Base-by-base conservation (phyloP, 2,329 filamentous ascomycete species). In the Zymoseptoria tritici region DNA sequence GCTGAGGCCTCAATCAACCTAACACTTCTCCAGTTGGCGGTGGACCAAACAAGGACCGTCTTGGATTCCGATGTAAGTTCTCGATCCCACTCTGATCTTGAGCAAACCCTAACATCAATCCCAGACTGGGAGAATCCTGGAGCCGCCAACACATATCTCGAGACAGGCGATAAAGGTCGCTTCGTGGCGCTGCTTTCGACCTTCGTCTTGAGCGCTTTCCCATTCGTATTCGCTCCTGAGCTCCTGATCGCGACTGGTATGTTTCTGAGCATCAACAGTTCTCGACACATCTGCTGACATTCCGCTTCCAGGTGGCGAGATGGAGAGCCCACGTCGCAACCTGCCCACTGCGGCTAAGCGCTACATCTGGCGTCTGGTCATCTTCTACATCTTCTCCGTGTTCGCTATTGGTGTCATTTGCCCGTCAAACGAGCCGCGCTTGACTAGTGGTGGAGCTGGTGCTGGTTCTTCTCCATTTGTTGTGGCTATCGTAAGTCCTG, bases 391-490 rank as follows among this genome's bases (percentile, higher is more conserved):
- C 56, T 19, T 26, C 5, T 78, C 77, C 2, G 80, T 83, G 1
- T 73, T 86, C 2, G 80, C 81, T n/a, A 85, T 86, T 56, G 81
- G 83, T 42, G 79, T 86, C 31, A 84, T 84, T 57, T 82, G 81
- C 62, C 82, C 82, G 0, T 83, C 78, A 29, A 74, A 83, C 61
- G 79, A 83, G 58, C 61, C 71, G 0, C 74, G 74, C 2, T 75
- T 87, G 42, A 81, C 80, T 13, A 73, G 75, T 64, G 62, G 62
- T 8, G 63, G 61, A 20, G 63, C 59, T 9, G 63, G 63, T 22
- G 63, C 63, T 16, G 63, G 63, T 49, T 63, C 61, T 8, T 63
- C 61, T 0, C 60, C 62, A 2, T 66, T 64, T 21, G 64, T 66
- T 7, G 60, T 64, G 16, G 83, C 83, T 20, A 80, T 65, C 65